Percentiles rank a stretch among this genome's conserved stretches.
phyloP scores from a whole-genome alignment of 306 rosid genomes.

The Vicia faba region DNA sequence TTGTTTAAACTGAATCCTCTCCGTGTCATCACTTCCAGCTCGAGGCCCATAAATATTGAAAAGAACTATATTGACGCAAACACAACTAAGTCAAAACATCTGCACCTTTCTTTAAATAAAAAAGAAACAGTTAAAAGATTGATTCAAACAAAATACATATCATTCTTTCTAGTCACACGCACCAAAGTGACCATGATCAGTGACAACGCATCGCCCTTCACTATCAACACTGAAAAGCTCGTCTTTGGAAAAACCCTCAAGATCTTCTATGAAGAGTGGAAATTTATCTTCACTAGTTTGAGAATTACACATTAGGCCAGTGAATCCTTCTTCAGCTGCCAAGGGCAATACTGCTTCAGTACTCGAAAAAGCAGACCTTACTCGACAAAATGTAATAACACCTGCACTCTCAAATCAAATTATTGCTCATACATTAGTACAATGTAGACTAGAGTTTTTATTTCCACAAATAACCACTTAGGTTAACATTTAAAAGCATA shows the following conservation, averaged over 20 bases:
- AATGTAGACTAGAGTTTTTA: background rate
- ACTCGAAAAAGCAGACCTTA: conserved; percentile 79
- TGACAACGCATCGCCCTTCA: conserved; percentile 82
- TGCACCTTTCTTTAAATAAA: background rate
- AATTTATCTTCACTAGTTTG: conserved; percentile 44
- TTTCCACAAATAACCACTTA: conserved; percentile 25
- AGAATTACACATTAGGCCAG: conserved; percentile 57
- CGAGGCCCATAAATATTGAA: conserved; percentile 92
- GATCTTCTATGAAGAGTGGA: conserved; percentile 50
- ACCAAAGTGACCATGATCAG: conserved; percentile 88
- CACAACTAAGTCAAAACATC: conserved; percentile 29
- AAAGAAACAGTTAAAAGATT: conserved; percentile 3
- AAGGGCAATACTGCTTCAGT: conserved; percentile 69
- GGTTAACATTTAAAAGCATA: background rate
- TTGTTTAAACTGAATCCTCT: conserved; percentile 77
- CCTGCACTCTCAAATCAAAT: conserved; percentile 52
- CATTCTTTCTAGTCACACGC: conserved; percentile 10
- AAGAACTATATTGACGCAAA: conserved; percentile 60
- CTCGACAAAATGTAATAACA: conserved; percentile 90
- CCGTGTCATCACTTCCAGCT: conserved; percentile 73
- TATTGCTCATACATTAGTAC: background rate
- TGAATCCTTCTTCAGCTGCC: conserved; percentile 85
- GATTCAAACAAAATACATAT: conserved; percentile 2
- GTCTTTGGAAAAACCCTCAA: conserved; percentile 63
- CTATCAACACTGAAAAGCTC: conserved; percentile 77